Evolutionary conservation across 352 stramenopile species (phyloP).

Genomic region (Pseudoperonospora humuli): DNA sequence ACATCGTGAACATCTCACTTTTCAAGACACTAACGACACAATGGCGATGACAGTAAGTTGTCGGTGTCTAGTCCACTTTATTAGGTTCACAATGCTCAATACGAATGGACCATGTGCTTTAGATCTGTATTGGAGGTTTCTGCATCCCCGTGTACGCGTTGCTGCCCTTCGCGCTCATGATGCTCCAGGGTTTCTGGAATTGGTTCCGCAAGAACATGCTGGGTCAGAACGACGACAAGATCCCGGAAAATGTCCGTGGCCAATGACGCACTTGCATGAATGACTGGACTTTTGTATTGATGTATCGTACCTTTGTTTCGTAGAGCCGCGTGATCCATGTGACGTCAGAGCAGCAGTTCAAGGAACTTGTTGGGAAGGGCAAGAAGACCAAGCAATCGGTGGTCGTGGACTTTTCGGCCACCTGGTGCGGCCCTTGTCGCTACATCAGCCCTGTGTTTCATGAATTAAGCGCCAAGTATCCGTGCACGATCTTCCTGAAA

Average conservation of each 20-base stretch:
- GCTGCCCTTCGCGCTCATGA: slow-evolving; percentile 60
- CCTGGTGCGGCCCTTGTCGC: slow-evolving; percentile 86
- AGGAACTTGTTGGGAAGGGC: slow-evolving; percentile 60
- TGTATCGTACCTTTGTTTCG: not conserved
- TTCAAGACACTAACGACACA: not conserved
- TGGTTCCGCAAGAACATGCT: slow-evolving; percentile 65
- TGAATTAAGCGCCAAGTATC: slow-evolving; percentile 79
- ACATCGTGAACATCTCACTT: not conserved
- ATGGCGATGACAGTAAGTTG: slow-evolving; percentile 31
- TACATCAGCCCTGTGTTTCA: slow-evolving; percentile 81
- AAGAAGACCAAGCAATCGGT: slow-evolving; percentile 64
- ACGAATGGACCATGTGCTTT: not conserved
- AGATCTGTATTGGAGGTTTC: slow-evolving; percentile 78
- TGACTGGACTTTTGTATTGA: not conserved
- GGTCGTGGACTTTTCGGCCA: slow-evolving; percentile 84
- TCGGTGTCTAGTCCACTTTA: not conserved
- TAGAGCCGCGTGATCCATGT: slow-evolving; percentile 69
- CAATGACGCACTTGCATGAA: not conserved
- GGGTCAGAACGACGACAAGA: slow-evolving; percentile 39
- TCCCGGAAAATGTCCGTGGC: slow-evolving; percentile 37
- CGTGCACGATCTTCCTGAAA: slow-evolving; percentile 82
- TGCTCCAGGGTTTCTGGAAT: slow-evolving; percentile 58
- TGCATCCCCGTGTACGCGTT: slow-evolving; percentile 75
- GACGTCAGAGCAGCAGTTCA: slow-evolving; percentile 59
- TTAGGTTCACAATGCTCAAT: not conserved